Base-by-base conservation (phyloP, 2,329 filamentous ascomycete species). In the Epichloe bromicola region DNA sequence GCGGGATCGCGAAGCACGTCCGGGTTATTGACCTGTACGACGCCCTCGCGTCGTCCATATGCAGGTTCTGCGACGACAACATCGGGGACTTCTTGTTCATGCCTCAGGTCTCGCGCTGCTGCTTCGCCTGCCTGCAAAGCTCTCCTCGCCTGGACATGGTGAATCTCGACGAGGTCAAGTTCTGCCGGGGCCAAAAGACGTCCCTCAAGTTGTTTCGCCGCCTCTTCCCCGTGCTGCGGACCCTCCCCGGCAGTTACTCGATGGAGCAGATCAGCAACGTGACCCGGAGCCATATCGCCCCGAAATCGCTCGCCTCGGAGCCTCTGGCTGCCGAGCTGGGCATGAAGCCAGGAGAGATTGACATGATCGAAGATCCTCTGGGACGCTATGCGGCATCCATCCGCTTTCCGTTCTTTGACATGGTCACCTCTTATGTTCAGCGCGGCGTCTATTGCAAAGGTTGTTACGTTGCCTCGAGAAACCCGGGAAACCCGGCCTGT, bases 81-180 rank as follows among this genome's bases (percentile, higher is more conserved):
- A 46, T 51, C 20, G 49, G 49, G 5, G 49, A 17, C n/a, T 51
- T 51, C 30, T 17, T 45, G 38, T 49, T 51, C 30, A 42, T 51
- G 33, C 49, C 23, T 15, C 26, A 41, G 11, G 42, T 46, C 39
- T 46, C 49, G 15, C 49, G 49, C 30, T 51, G 49, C 49, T 51
- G 49, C 15, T 51, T 51, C 42, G 46, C 23, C 6, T 51, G 49
- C 36, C 39, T 51, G 38, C 17, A 14, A 30, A 30, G 3, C 36
- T 51, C 49, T 23, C 36, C 15, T 33, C 42, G 41, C 19, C 42
- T 51, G 12, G 7, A 33, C 34, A 12, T 51, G 36, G 36, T 37
- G 36, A 37, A 5, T 10, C 36, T 37, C 36, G 15, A n/a, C 36
- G 15, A 14, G 36, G 4, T 37, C 12, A 1, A 14, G 3, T 4